Conservation (phyloP, 148 eudicot species). For the Oxyria digyna region DNA sequence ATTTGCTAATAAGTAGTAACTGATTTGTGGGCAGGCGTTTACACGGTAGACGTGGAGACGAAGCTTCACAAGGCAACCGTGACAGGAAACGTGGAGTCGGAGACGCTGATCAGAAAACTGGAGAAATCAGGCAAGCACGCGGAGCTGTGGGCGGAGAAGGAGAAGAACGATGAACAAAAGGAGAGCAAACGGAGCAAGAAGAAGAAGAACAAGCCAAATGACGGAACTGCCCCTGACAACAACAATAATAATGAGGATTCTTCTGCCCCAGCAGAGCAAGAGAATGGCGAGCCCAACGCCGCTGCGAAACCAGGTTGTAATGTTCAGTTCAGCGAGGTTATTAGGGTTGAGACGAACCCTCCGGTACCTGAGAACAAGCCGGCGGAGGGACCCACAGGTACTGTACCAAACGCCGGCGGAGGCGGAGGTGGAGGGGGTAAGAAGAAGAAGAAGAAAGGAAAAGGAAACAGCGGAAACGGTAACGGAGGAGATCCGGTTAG, state of each 20-base stretch:
- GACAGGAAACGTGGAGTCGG: slow-evolving; percentile 48
- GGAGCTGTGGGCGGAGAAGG: slow-evolving; percentile 40
- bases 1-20: not conserved
- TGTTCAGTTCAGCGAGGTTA: slow-evolving; percentile 5
- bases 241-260: slow-evolving; percentile 8
- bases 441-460: slow-evolving; percentile 45
- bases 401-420: slow-evolving; percentile 13
- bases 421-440: slow-evolving; percentile 14
- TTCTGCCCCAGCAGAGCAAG: not conserved
- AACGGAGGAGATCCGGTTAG: slow-evolving; percentile 9
- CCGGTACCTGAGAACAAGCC: not conserved
- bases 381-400: not conserved
- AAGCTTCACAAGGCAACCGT: slow-evolving; percentile 54
- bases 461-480: slow-evolving; percentile 20
- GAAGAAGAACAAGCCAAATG: slow-evolving; percentile 21
- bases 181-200: slow-evolving; percentile 13
- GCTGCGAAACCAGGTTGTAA: not conserved
- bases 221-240: slow-evolving; percentile 10
- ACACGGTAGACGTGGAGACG: slow-evolving; percentile 35
- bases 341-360: slow-evolving; percentile 12
- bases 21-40: slow-evolving; percentile 38
- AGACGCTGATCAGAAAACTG: slow-evolving; percentile 41
- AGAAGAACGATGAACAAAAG: slow-evolving; percentile 11
- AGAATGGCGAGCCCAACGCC: slow-evolving; percentile 3
- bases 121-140: slow-evolving; percentile 72